Conservation (phyloP, 306 rosid genomes). For the Trifolium dubium region DNA sequence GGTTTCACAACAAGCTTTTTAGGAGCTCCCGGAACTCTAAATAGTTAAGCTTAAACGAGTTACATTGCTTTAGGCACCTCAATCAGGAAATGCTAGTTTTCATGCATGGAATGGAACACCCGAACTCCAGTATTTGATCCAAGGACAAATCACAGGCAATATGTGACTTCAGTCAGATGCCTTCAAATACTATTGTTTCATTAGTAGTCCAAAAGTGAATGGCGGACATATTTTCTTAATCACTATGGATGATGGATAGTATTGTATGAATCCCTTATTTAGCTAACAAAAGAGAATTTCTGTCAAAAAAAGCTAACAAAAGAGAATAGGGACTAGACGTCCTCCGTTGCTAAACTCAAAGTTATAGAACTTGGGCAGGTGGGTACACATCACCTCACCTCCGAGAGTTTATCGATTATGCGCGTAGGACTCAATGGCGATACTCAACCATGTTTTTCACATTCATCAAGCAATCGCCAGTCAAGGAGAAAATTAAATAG, state of each 20-base stretch:
- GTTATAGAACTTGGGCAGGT: not conserved
- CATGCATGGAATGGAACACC: not conserved
- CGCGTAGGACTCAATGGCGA: not conserved
- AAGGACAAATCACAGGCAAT: not conserved
- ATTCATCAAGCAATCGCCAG: not conserved
- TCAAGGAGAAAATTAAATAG: not conserved
- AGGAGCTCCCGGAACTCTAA: not conserved
- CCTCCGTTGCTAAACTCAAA: not conserved
- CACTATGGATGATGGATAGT: not conserved
- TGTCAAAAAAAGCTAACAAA: not conserved
- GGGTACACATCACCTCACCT: not conserved
- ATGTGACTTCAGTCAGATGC: not conserved
- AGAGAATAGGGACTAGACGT: not conserved
- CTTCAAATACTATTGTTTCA: not conserved
- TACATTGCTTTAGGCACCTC: not conserved
- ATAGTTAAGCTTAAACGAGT: not conserved
- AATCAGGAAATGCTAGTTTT: not conserved
- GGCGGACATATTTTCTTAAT: not conserved
- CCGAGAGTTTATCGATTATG: not conserved
- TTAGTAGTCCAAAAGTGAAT: not conserved
- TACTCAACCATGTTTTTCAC: not conserved
- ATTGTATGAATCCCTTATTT: not conserved
- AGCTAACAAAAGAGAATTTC: not conserved
- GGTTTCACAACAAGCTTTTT: not conserved
- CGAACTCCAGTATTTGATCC: not conserved